Percentiles rank a stretch among this genome's conserved stretches.
Conservation (phyloP, 2,329 filamentous ascomycete species). For the Monosporascus cannonballus region DNA sequence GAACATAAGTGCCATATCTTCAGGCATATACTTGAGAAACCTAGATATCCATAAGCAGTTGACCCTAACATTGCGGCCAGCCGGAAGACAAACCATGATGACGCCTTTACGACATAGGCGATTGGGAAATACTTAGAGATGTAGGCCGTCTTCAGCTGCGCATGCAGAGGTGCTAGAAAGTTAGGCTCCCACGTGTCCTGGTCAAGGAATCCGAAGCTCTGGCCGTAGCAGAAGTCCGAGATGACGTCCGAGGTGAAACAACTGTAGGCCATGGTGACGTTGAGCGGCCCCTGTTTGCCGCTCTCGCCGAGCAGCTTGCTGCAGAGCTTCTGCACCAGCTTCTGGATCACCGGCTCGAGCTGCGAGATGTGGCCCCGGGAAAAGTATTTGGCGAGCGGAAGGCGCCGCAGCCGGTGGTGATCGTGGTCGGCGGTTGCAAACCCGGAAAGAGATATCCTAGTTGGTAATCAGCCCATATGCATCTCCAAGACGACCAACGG, state of each 20-base stretch:
- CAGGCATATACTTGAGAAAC: constrained; percentile 13
- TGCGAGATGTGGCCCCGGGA: constrained; percentile 24
- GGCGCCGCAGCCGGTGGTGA: constrained; percentile 26
- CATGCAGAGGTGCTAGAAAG: constrained; percentile 17
- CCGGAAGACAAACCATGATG: constrained; percentile 4
- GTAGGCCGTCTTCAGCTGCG: constrained; percentile 14
- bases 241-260: constrained; percentile 35
- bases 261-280: constrained; percentile 30
- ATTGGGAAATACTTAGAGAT: constrained; percentile 20
- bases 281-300: constrained; percentile 20
- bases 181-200: constrained; percentile 31
- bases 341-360: constrained; percentile 11
- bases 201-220: constrained; percentile 26
- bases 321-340: constrained; percentile 12
- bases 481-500: too few relatives aligned
- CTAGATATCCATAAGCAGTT: constrained; percentile 2
- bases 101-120: constrained; percentile 6
- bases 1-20: constrained; percentile 14
- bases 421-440: constrained; percentile 23
- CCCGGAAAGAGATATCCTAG: constrained; percentile 4
- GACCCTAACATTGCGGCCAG: background rate
- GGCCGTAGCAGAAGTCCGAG: constrained; percentile 31
- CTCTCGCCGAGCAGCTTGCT: constrained; percentile 24
- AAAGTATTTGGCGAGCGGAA: constrained; percentile 27
- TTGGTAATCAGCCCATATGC: background rate